Conservation (phyloP, 768 basidiomycete species). For the Phylloporus rhodoxanthus region DNA sequence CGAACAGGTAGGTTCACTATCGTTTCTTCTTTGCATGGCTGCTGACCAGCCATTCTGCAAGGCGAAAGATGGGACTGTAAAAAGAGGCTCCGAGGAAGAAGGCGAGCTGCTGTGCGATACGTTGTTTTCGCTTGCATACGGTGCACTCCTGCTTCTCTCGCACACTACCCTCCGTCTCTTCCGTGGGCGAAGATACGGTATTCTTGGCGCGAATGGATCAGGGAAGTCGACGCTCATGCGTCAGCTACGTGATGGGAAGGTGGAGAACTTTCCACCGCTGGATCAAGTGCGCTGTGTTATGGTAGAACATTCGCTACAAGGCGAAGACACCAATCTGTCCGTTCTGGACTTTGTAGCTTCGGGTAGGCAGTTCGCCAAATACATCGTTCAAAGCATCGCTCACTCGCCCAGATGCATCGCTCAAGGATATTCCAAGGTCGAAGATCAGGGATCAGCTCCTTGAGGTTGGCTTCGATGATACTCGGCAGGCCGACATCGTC, state of each 20-base stretch:
- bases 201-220: conserved; percentile 92
- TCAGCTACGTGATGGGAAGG: conserved; percentile 90
- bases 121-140: conserved; percentile 92
- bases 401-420: conserved; percentile 52
- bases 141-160: conserved; percentile 87
- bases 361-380: conserved; percentile 40
- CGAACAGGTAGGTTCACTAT: conserved; percentile 49
- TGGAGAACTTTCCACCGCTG: conserved; percentile 92
- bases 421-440: conserved; percentile 54
- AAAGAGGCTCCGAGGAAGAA: conserved; percentile 51
- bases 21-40: background rate
- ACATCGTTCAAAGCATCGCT: conserved; percentile 1
- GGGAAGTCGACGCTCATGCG: conserved; percentile 97
- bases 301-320: conserved; percentile 96
- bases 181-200: conserved; percentile 90
- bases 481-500: conserved; percentile 76
- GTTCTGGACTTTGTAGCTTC: conserved; percentile 88
- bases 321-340: conserved; percentile 78
- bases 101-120: conserved; percentile 89
- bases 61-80: conserved; percentile 51
- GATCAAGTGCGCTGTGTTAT: conserved; percentile 84
- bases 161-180: conserved; percentile 87
- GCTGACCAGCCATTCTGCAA: conserved; percentile 24
- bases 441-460: conserved; percentile 74
- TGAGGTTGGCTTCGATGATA: conserved; percentile 89